phyloP scores from a whole-genome alignment of 2,329 filamentous ascomycete genomes.

The Fusarium hainanense region DNA sequence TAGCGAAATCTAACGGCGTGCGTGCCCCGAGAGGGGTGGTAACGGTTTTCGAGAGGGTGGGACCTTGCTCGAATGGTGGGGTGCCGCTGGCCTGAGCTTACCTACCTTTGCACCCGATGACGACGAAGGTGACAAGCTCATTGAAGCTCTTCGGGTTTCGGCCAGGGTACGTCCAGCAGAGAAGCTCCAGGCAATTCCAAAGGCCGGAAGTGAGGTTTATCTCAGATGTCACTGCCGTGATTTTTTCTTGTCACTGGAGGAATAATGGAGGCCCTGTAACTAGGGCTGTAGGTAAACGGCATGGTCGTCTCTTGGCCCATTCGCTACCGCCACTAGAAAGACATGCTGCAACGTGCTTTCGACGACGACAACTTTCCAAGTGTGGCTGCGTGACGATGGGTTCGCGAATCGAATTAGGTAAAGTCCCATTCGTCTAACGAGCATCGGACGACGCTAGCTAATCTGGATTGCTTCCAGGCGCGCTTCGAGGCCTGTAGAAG shows the following conservation, averaged over 20 bases:
- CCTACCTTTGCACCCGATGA: slow-evolving; percentile 29
- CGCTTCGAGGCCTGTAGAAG: slow-evolving; percentile 17
- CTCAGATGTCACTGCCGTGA: not conserved
- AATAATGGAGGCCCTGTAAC: not conserved
- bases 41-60: slow-evolving; percentile 36
- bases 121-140: slow-evolving; percentile 9
- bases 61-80: slow-evolving; percentile 11
- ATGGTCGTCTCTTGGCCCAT: slow-evolving; percentile 15
- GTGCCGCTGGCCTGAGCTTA: slow-evolving; percentile 19
- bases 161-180: not conserved
- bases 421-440: slow-evolving; percentile 2
- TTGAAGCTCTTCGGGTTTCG: not conserved
- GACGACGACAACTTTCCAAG: slow-evolving; percentile 4
- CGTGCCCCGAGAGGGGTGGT: slow-evolving; percentile 15
- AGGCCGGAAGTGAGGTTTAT: not conserved
- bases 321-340: slow-evolving; percentile 10
- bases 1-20: slow-evolving; percentile 32
- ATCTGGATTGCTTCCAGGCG: slow-evolving; percentile 29
- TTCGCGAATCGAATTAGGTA: slow-evolving; percentile 19
- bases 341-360: slow-evolving; percentile 19
- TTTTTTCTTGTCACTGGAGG: not conserved
- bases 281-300: slow-evolving; percentile 19
- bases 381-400: slow-evolving; percentile 29
- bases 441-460: slow-evolving; percentile 29
- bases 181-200: not conserved